Conservation (phyloP, 164 flowering plant species). For the Annona squamosa region DNA sequence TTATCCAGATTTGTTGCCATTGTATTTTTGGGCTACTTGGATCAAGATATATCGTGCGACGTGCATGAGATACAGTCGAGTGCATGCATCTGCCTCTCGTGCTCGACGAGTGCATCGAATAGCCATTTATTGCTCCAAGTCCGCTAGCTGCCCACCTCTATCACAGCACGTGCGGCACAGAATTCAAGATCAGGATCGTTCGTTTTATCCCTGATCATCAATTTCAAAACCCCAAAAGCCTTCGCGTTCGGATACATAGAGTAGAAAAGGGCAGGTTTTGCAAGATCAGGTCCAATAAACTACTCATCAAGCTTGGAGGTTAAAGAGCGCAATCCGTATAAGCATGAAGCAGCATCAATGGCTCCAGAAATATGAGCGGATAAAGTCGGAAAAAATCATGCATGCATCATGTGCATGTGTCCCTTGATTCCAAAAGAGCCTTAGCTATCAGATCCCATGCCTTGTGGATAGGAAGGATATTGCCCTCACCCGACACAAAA, state of each 20-base stretch:
- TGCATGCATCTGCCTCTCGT: background rate
- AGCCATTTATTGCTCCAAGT: background rate
- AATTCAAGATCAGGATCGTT: background rate
- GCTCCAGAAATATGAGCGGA: background rate
- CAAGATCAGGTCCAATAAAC: background rate
- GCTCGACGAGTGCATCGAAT: background rate
- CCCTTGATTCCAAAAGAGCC: background rate
- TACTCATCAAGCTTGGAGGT: background rate
- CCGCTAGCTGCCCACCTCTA: background rate
- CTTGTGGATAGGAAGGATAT: background rate
- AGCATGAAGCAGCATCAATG: background rate
- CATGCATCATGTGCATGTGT: background rate
- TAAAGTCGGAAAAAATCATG: background rate
- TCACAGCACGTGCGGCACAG: background rate
- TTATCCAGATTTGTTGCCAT: too few species aligned
- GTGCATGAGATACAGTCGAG: background rate
- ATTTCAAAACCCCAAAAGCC: background rate
- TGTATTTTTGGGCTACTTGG: background rate
- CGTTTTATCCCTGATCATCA: background rate
- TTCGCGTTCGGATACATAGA: background rate
- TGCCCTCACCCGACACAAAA: background rate
- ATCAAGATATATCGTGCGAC: background rate
- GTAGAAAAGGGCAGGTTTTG: background rate
- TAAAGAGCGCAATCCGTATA: too few species aligned
- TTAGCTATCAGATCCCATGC: constrained; percentile 1